Evolutionary conservation across 208 protist genomes (phyloP).

Genomic region (Trypanosoma melophagium): DNA sequence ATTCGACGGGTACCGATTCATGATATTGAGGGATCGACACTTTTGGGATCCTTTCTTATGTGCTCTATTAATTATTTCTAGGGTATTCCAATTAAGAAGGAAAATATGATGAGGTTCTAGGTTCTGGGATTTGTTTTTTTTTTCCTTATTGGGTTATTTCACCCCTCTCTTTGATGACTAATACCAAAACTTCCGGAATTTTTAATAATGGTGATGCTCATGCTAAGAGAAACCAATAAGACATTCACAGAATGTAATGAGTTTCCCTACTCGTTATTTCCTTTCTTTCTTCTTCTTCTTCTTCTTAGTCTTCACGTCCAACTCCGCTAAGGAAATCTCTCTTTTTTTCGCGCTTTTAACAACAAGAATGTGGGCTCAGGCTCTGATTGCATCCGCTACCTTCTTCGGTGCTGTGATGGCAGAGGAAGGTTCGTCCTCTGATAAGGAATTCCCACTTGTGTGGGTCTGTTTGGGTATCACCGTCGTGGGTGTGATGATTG

Average conservation of each 20-base stretch:
- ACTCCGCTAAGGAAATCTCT: neutral
- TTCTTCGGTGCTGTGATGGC: conserved; percentile 5
- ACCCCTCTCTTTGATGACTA: too few relatives aligned
- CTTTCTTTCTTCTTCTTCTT: neutral
- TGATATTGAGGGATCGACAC: conserved; percentile 33
- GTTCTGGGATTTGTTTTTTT: too few relatives aligned
- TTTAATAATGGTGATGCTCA: too few relatives aligned
- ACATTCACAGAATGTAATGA: too few relatives aligned
- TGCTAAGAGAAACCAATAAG: too few relatives aligned
- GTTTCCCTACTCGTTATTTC: neutral
- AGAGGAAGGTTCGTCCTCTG: neutral
- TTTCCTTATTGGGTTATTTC: too few relatives aligned
- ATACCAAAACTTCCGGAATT: too few relatives aligned
- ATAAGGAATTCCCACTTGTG: conserved; percentile 54
- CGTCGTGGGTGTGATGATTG: conserved; percentile 40
- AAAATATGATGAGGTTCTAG: too few relatives aligned
- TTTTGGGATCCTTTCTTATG: conserved; percentile 58
- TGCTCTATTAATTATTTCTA: conserved; percentile 19
- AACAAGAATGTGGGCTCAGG: conserved; percentile 7
- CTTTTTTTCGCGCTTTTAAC: neutral
- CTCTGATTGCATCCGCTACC: conserved; percentile 19
- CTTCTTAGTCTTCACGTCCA: neutral
- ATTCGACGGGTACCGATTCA: conserved; percentile 59
- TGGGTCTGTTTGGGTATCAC: conserved; percentile 48
- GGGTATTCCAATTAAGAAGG: neutral